A percentile compares a stretch with the other conserved stretches of the same genome.
These are phyloP conservation scores for Pisolithus marmoratus DNA, from an alignment of 768 basidiomycete genomes.

Conservation along the genomic window DNA sequence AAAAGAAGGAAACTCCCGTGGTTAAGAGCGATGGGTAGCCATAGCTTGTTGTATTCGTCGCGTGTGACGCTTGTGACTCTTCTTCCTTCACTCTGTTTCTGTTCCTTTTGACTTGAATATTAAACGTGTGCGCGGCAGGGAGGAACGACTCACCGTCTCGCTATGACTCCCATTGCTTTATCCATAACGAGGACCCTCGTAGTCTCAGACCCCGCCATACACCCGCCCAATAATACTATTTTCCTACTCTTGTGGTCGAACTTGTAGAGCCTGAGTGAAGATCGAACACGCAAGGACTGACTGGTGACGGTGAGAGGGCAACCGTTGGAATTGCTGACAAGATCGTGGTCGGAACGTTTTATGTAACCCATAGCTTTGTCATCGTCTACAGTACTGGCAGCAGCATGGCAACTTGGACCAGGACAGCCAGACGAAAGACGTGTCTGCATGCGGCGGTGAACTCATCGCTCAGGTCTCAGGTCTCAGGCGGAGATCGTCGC, in stretches of 20 bases:
- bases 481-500: too few relatives aligned
- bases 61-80: neutral
- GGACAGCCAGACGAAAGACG: too few relatives aligned
- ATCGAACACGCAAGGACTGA: neutral
- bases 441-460: too few relatives aligned
- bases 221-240: too few relatives aligned
- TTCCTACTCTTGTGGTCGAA: too few relatives aligned
- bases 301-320: slow-evolving; percentile 28
- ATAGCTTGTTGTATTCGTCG: neutral
- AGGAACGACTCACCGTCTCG: too few relatives aligned
- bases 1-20: slow-evolving; percentile 20
- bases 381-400: slow-evolving; percentile 15
- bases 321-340: slow-evolving; percentile 29
- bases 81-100: neutral
- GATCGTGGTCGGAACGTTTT: slow-evolving; percentile 24
- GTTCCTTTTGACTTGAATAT: neutral
- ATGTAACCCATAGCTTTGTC: slow-evolving; percentile 33
- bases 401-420: neutral
- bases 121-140: too few relatives aligned
- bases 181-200: neutral
- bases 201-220: too few relatives aligned
- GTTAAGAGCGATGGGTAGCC: slow-evolving; percentile 7
- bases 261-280: neutral
- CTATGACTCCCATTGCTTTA: neutral
- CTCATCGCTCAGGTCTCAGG: too few relatives aligned